A percentile compares a stretch with the other conserved stretches of the same genome.
Evolutionary conservation across 352 stramenopile genomes (phyloP).

Genomic region (Halophytophthora batemanensis): DNA sequence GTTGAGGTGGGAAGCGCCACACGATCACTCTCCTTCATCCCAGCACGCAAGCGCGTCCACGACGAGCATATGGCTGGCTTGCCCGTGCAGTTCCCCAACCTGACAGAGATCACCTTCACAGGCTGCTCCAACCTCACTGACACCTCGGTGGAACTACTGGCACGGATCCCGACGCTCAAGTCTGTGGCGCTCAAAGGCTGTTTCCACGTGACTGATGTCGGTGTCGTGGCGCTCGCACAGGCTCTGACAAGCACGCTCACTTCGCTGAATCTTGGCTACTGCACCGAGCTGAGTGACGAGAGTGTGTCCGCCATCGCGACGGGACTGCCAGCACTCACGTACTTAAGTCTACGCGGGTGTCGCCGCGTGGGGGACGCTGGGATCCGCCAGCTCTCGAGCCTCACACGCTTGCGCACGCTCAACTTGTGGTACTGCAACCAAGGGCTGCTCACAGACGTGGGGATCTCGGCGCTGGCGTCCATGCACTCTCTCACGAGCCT

Average conservation of each 20-base stretch:
- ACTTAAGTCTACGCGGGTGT: slow-evolving; percentile 62
- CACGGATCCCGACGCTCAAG: slow-evolving; percentile 30
- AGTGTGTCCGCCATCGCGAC: slow-evolving; percentile 47
- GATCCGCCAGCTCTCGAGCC: slow-evolving; percentile 36
- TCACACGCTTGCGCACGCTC: slow-evolving; percentile 45
- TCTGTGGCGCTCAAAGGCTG: slow-evolving; percentile 65
- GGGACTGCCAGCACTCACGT: slow-evolving; percentile 34
- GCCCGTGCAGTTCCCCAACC: slow-evolving; percentile 40
- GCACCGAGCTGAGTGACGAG: slow-evolving; percentile 64
- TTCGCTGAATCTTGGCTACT: slow-evolving; percentile 75
- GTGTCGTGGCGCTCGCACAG: slow-evolving; percentile 32
- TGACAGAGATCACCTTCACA: slow-evolving; percentile 58
- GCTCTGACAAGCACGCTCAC: slow-evolving; percentile 27
- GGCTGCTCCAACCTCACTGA: slow-evolving; percentile 62
- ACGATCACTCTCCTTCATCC: slow-evolving; percentile 53
- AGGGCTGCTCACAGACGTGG: slow-evolving; percentile 62
- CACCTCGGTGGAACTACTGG: slow-evolving; percentile 35
- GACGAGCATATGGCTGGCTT: slow-evolving; percentile 46
- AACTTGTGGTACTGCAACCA: slow-evolving; percentile 86
- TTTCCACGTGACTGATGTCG: slow-evolving; percentile 52
- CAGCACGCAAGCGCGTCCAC: slow-evolving; percentile 34
- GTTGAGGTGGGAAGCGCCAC: slow-evolving; percentile 43
- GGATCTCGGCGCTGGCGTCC: slow-evolving; percentile 41
- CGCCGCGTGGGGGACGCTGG: slow-evolving; percentile 52
- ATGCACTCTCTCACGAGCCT: slow-evolving; percentile 63